phyloP scores from a whole-genome alignment of 2,329 filamentous ascomycete genomes.

The Blastomyces silverae region DNA sequence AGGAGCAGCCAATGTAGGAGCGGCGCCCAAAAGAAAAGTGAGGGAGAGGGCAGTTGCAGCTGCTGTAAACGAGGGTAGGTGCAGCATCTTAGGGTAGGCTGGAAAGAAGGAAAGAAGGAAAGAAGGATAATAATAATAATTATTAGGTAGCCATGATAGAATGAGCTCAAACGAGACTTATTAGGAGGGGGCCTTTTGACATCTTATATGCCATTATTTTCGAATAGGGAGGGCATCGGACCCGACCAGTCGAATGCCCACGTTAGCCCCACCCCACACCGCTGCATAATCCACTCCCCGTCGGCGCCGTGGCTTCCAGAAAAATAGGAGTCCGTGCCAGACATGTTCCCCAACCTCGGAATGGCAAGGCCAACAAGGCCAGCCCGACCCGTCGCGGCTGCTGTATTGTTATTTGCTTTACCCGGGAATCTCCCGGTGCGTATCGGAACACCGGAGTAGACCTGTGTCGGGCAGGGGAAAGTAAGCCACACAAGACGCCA shows the following conservation, averaged over 20 bases:
- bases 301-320: neutral
- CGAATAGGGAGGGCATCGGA: neutral
- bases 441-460: neutral
- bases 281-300: neutral
- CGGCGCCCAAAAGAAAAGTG: neutral
- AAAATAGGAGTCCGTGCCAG: neutral
- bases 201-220: conserved; percentile 3
- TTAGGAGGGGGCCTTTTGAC: neutral
- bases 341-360: neutral
- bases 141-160: neutral
- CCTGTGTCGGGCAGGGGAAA: neutral
- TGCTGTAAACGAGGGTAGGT: neutral
- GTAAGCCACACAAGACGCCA: neutral
- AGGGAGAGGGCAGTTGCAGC: conserved; percentile 4
- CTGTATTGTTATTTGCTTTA: neutral
- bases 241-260: neutral
- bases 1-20: conserved; percentile 3
- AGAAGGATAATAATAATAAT: neutral
- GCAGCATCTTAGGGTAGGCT: neutral
- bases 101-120: neutral
- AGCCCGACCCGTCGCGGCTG: neutral
- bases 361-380: neutral
- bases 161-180: neutral
- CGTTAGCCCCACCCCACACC: conserved; percentile 1
- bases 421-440: neutral